Evolutionary conservation across 768 basidiomycete species (phyloP).

Genomic region (Hypholoma sublateritium): DNA sequence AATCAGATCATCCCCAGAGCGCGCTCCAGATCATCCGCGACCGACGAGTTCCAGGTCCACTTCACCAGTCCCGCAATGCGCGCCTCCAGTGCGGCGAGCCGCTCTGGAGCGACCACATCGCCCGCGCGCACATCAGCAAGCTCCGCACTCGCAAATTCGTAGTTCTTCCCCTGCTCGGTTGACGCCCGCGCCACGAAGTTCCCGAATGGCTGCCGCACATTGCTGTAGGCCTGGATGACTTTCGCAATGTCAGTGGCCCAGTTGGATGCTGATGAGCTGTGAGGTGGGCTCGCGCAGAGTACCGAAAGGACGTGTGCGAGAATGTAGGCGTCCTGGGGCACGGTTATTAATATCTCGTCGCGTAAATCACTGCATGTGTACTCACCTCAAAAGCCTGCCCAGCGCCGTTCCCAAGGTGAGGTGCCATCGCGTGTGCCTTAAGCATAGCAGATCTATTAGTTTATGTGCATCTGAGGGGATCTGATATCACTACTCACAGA

Average conservation of each 20-base stretch:
- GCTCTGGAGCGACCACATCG: constrained; percentile 1
- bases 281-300: not conserved
- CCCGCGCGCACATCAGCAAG: constrained; percentile 13
- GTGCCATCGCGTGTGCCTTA: constrained; percentile 47
- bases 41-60: constrained; percentile 6
- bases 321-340: constrained; percentile 42
- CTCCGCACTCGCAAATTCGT: constrained; percentile 7
- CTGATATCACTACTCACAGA: constrained; percentile 29
- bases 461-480: not conserved
- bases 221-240: constrained; percentile 24
- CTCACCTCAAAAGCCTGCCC: constrained; percentile 49
- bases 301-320: constrained; percentile 41
- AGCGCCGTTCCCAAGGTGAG: constrained; percentile 46
- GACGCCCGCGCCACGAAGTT: constrained; percentile 9
- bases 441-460: not conserved
- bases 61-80: constrained; percentile 1
- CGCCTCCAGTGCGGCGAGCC: constrained; percentile 1
- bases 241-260: constrained; percentile 1
- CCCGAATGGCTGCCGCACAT: constrained; percentile 13
- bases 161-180: constrained; percentile 2
- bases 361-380: not conserved
- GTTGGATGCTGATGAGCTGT: not conserved
- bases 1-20: constrained; percentile 8
- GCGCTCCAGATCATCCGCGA: constrained; percentile 8
- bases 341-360: not conserved